These are phyloP conservation scores for Margaritispora aquatica DNA, from an alignment of 495 filamentous ascomycete species.

Conservation along the genomic window DNA sequence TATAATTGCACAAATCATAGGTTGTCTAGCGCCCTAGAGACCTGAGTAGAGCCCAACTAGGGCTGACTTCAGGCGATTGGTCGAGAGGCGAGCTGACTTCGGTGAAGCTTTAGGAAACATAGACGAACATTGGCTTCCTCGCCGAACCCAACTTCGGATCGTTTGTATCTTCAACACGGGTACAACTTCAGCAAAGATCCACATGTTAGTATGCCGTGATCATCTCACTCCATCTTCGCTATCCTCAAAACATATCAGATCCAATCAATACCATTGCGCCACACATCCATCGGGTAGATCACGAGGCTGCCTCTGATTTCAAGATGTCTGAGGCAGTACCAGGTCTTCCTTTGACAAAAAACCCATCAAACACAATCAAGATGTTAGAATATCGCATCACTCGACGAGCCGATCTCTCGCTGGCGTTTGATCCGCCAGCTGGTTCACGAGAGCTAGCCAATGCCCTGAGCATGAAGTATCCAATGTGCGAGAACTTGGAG, in stretches of 20 bases:
- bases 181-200: neutral
- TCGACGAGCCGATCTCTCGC: neutral
- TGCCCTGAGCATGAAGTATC: neutral
- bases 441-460: neutral
- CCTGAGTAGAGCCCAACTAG: neutral
- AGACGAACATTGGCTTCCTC: neutral
- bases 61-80: neutral
- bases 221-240: neutral
- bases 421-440: neutral
- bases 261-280: neutral
- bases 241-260: neutral
- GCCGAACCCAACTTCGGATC: neutral
- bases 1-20: neutral
- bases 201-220: neutral
- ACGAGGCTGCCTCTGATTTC: neutral
- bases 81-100: neutral
- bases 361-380: neutral
- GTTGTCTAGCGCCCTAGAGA: neutral
- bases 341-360: neutral
- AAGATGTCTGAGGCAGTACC: neutral
- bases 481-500: neutral
- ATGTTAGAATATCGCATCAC: neutral
- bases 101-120: neutral
- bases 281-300: neutral
- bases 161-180: neutral